A percentile compares a stretch with the other conserved stretches of the same genome.
These are phyloP conservation scores for Phytophthora capsici DNA, from an alignment of 352 stramenopile genomes.

Conservation along the genomic window DNA sequence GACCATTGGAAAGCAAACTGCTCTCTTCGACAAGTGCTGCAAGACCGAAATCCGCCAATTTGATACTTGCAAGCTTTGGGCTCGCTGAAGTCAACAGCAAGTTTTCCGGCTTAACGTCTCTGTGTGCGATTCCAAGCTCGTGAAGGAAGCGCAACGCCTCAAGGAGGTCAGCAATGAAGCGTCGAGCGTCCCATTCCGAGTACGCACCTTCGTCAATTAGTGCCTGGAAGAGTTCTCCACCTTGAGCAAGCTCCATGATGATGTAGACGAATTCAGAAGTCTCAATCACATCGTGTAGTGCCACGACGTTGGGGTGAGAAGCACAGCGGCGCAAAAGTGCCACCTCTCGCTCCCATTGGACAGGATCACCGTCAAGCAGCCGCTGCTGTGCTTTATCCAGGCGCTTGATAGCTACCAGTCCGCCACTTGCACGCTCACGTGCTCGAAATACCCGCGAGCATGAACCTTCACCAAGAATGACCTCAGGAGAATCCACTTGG, in stretches of 20 bases:
- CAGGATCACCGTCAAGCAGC: slow-evolving; percentile 5
- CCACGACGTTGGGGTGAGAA: slow-evolving; percentile 64
- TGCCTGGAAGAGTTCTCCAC: slow-evolving; percentile 75
- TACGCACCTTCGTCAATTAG: slow-evolving; percentile 77
- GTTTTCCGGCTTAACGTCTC: slow-evolving; percentile 88
- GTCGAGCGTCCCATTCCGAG: slow-evolving; percentile 72
- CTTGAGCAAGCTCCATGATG: slow-evolving; percentile 62
- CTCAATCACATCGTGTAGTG: slow-evolving; percentile 58
- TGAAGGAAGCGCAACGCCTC: slow-evolving; percentile 72
- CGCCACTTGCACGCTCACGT: slow-evolving; percentile 38
- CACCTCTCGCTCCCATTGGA: slow-evolving; percentile 60
- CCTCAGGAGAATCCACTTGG: slow-evolving; percentile 47
- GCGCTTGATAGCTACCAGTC: slow-evolving; percentile 64
- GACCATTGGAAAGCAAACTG: slow-evolving; percentile 51
- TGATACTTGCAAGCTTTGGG: slow-evolving; percentile 69
- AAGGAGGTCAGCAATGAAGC: slow-evolving; percentile 58
- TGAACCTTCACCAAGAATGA: slow-evolving; percentile 54
- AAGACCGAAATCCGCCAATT: slow-evolving; percentile 87
- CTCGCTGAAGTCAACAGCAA: slow-evolving; percentile 80
- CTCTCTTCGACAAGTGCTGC: slow-evolving; percentile 63
- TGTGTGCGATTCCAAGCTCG: slow-evolving; percentile 71
- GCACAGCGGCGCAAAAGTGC: slow-evolving; percentile 53
- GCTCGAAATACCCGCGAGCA: slow-evolving; percentile 60
- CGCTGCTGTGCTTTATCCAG: slow-evolving; percentile 48
- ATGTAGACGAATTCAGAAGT: slow-evolving; percentile 58